A percentile compares a stretch with the other conserved stretches of the same genome.
These are phyloP conservation scores for Mortierella sp. DNA, from an alignment of 371 early-diverging fungal genomes.

Conservation along the genomic window DNA sequence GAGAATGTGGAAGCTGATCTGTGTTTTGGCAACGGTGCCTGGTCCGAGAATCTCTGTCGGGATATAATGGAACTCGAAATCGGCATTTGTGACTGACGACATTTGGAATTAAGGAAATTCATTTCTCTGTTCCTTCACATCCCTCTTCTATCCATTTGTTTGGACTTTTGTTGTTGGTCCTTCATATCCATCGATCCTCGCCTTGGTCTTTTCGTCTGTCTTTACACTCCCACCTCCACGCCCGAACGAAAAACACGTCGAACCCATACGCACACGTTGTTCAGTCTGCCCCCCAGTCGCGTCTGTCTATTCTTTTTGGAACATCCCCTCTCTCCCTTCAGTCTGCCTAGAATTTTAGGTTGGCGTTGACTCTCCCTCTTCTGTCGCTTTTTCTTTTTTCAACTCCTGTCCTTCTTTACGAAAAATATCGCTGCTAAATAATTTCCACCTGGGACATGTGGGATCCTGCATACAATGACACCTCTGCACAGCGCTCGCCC, in stretches of 20 bases:
- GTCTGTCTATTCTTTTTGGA: background rate
- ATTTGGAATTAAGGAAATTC: background rate
- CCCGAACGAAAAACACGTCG: background rate
- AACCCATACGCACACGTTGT: background rate
- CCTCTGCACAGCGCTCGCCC: slow-evolving; percentile 1
- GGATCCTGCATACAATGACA: slow-evolving; percentile 12
- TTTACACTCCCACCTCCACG: background rate
- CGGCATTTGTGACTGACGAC: background rate
- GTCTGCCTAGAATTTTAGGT: slow-evolving; percentile 3
- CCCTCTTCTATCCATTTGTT: background rate
- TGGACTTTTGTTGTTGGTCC: slow-evolving; percentile 13
- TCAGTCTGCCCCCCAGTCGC: background rate
- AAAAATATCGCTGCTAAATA: slow-evolving; percentile 1
- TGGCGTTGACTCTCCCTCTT: background rate
- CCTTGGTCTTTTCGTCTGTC: background rate
- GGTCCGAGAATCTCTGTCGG: slow-evolving; percentile 1
- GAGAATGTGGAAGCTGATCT: slow-evolving; percentile 13
- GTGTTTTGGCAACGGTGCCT: slow-evolving; percentile 8
- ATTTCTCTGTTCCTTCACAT: background rate
- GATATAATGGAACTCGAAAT: background rate
- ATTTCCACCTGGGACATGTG: slow-evolving; percentile 16
- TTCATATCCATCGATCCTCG: slow-evolving; percentile 50
- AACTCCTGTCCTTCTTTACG: background rate
- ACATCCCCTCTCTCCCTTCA: background rate
- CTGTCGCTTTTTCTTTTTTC: background rate